phyloP scores from a whole-genome alignment of 768 basidiomycete species.

The Kondoa malvinella region DNA sequence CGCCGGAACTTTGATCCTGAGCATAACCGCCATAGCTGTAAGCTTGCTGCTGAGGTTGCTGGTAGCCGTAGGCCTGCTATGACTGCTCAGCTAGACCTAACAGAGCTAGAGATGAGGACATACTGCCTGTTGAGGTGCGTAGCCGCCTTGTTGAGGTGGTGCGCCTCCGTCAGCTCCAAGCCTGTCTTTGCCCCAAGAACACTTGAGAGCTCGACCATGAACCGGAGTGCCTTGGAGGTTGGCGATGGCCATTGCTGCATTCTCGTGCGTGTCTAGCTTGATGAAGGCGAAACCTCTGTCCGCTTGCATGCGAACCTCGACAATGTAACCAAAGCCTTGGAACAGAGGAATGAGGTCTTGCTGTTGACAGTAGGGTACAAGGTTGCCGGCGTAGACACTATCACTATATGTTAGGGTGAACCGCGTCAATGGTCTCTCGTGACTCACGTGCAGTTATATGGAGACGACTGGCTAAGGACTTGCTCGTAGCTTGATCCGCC shows the following conservation, averaged over 20 bases:
- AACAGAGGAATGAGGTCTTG: constrained; percentile 94
- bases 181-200: constrained; percentile 96
- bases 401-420: too few species aligned
- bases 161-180: constrained; percentile 3
- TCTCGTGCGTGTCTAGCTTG: constrained; percentile 95
- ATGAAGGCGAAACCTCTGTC: constrained; percentile 98
- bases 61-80: not conserved
- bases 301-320: constrained; percentile 97
- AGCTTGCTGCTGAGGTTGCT: not conserved
- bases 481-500: constrained; percentile 73
- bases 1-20: not conserved
- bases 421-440: constrained; percentile 37
- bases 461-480: constrained; percentile 82
- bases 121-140: not conserved
- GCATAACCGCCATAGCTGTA: not conserved
- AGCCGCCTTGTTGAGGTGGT: not conserved
- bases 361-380: constrained; percentile 92
- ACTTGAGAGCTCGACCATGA: constrained; percentile 92
- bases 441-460: constrained; percentile 50
- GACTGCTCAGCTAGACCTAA: too few species aligned
- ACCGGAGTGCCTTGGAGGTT: constrained; percentile 94
- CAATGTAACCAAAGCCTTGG: constrained; percentile 95
- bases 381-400: constrained; percentile 84
- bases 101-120: not conserved
- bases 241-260: constrained; percentile 94